Percentiles rank a stretch among this genome's conserved stretches.
Evolutionary conservation across 2,329 filamentous ascomycete genomes (phyloP).

Genomic region (Pseudogymnoascus sp.): DNA sequence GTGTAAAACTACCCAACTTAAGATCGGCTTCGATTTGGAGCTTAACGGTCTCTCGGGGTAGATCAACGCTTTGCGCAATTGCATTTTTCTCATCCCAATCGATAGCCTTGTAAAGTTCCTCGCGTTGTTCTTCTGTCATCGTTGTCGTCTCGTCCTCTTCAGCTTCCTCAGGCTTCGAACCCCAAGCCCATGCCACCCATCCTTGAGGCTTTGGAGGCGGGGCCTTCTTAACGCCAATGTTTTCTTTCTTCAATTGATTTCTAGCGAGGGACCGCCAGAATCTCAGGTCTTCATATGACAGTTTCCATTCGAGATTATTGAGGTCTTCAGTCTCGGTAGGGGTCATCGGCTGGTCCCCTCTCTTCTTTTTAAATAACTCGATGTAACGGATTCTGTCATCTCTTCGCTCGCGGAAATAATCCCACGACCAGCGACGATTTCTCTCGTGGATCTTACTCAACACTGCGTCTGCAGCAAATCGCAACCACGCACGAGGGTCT

Average conservation of each 20-base stretch:
- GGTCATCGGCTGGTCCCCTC: slow-evolving; percentile 58
- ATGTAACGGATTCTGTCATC: slow-evolving; percentile 88
- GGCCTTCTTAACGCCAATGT: slow-evolving; percentile 75
- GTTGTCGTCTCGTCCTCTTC: slow-evolving; percentile 67
- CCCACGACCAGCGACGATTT: slow-evolving; percentile 93
- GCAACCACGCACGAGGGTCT: slow-evolving; percentile 85
- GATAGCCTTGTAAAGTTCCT: slow-evolving; percentile 94
- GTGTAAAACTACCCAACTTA: slow-evolving; percentile 91
- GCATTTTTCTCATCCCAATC: slow-evolving; percentile 97
- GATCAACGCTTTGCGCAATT: slow-evolving; percentile 77
- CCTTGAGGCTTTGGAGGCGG: slow-evolving; percentile 55
- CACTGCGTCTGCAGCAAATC: slow-evolving; percentile 83
- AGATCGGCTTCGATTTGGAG: slow-evolving; percentile 86
- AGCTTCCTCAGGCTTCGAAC: slow-evolving; percentile 53
- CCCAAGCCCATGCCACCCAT: slow-evolving; percentile 92
- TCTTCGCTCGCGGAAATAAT: slow-evolving; percentile 82
- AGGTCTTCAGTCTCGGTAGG: slow-evolving; percentile 65
- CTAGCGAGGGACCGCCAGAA: slow-evolving; percentile 95
- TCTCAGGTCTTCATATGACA: slow-evolving; percentile 87
- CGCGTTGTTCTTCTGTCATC: slow-evolving; percentile 91
- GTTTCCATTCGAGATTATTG: slow-evolving; percentile 72
- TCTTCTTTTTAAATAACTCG: slow-evolving; percentile 86
- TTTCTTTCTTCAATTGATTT: slow-evolving; percentile 92
- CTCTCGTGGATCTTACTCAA: slow-evolving; percentile 90
- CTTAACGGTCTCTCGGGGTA: slow-evolving; percentile 86